Evolutionary conservation across 2,329 filamentous ascomycete species (phyloP).

Genomic region (Colletotrichum tabaci): DNA sequence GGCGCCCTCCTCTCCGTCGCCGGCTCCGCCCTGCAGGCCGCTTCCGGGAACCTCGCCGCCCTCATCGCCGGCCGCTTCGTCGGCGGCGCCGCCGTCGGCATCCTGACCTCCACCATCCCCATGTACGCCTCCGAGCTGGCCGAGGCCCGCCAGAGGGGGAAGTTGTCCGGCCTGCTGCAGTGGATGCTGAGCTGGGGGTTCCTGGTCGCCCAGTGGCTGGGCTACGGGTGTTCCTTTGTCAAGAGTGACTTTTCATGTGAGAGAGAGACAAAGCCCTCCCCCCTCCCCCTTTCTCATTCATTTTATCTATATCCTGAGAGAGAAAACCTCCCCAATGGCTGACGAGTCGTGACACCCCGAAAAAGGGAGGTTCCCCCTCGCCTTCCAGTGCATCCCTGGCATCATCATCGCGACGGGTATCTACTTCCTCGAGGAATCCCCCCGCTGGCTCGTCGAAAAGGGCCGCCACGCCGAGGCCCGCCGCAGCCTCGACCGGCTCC

Average conservation of each 20-base stretch:
- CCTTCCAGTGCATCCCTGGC: conserved; percentile 49
- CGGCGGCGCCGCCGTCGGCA: conserved; percentile 64
- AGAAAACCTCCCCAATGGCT: background rate
- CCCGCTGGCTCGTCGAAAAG: conserved; percentile 53
- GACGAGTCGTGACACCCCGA: background rate
- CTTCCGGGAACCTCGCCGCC: conserved; percentile 54
- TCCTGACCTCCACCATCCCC: conserved; percentile 62
- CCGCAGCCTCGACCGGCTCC: conserved; percentile 52
- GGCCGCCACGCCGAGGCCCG: conserved; percentile 53
- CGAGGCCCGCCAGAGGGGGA: conserved; percentile 54
- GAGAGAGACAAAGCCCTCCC: conserved; percentile 5
- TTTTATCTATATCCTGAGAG: conserved; percentile 9
- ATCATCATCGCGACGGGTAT: conserved; percentile 46
- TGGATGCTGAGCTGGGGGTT: conserved; percentile 62
- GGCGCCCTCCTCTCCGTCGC: conserved; percentile 49
- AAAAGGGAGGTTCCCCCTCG: conserved; percentile 52
- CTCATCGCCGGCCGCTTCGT: conserved; percentile 65
- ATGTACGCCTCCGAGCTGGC: conserved; percentile 62
- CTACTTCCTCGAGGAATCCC: conserved; percentile 48
- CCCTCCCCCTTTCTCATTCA: conserved; percentile 44
- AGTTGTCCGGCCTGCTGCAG: conserved; percentile 58
- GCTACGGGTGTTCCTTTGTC: conserved; percentile 51
- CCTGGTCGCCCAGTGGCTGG: conserved; percentile 55
- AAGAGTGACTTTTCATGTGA: conserved; percentile 49
- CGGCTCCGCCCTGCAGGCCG: conserved; percentile 52